Evolutionary conservation across 2,329 filamentous ascomycete genomes (phyloP), one percentile per base, ranked within the genome.

Genomic region (Claviceps digitariae): DNA sequence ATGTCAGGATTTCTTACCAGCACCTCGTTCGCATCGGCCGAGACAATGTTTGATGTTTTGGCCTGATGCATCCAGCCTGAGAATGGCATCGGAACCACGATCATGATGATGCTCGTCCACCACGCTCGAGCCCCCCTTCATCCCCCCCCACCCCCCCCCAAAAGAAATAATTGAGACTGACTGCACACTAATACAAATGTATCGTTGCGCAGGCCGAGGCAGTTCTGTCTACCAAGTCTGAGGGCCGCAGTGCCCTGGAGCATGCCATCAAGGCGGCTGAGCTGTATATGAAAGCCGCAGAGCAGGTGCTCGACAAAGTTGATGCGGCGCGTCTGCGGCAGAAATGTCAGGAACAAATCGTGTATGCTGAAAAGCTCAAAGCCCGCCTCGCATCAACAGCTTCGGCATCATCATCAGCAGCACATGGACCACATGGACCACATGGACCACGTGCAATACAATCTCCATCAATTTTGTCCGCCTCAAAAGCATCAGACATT

Each of bases 221-320:
- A 62, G 62, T 63, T 61, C 61, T 71, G 47, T 58, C 68, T 50
- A 59, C 60, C 56, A 64, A 59, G 55, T 66, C 66, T 50, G 65
- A 55, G 47, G 69, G 68, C 56, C 61, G 64, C 54, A 81, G 83
- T 60, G 89, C 88, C 45, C 75, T 96, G 53, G 73, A 82, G 51
- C 78, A 87, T 65, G 84, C 88, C 50, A 88, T 95, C 63, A 73
- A 77, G 58, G 87, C 86, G 4, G 86, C 83, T 23, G 89, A 96
- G 65, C 72, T 86, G 50, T 90, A 93, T 60, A 87, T 96, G 82
- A 79, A 81, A 62, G 87, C 87, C 2, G 72, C 87, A 52, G 75
- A 74, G 55, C 72, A 86, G 55, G 77, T 83, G 6, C 67, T 73
- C n/a, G 74, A 70, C 51, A 69, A 79, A n/a, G 66, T 69, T 4